Base-by-base conservation (phyloP, 345 rosid genomes). In the Camelina laxa region DNA sequence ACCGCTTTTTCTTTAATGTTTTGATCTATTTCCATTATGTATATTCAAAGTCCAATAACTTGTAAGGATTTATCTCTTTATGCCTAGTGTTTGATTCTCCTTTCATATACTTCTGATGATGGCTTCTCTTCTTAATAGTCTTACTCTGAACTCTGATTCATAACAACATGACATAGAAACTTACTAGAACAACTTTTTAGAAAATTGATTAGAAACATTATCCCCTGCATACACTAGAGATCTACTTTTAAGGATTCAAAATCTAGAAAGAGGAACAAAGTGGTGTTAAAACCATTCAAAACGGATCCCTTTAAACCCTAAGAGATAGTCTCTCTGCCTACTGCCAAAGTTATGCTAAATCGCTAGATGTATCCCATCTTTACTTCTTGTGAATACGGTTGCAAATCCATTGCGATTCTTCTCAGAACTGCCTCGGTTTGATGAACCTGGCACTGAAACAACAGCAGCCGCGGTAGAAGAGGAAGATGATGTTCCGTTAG, bases 371-470 rank as follows among this genome's bases (percentile, higher is more conserved):
- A 94, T 84, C 65, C 98, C 95, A n/a, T 88, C 89, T 85, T 91
- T 90, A 57, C 89, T 91, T 51, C 93, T 80, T 1, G 93, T 86
- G 84, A 91, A 90, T 51, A 94, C 87, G 42, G 89, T 90, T 2
- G 97, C 97, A 75, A 94, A 94, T 45, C 98, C 97, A 57, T 90
- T 88, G 50, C 93, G 83, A 67, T 82, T 94, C 87, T 89, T 91
- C 79, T 91, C 96, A 11, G 86, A 80, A 71, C 82, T 80, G 62
- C 65, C 85, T 42, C 85, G 81, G 82, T 79, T 82, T 9, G 82
- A 78, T 38, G 88, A 42, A 49, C 74, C 36, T 36, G 41, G 11
- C 20, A 24, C 33, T 20, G 65, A 20, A 75, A 50, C 35, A 75
- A 33, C 36, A 24, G n/a, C 22, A 19, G 13, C 11, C 3, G 45